These are phyloP conservation scores for Lasiosphaeria ovina DNA, from an alignment of 495 filamentous ascomycete species.

Conservation along the genomic window DNA sequence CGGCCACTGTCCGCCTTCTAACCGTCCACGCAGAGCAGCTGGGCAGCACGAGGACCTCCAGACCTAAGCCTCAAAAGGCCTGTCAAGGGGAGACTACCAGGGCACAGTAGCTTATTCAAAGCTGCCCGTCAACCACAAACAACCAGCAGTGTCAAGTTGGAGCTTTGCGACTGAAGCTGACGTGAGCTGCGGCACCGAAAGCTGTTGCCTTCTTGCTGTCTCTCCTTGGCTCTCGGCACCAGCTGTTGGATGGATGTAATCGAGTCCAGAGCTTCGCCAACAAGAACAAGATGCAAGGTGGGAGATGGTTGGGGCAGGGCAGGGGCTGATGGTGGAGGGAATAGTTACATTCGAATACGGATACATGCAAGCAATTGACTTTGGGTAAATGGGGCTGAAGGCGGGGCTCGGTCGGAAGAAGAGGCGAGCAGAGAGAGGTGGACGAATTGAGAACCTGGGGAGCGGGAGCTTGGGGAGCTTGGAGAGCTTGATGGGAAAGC, in stretches of 20 bases:
- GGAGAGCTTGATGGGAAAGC: neutral
- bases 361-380: neutral
- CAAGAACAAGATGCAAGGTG: neutral
- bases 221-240: constrained; percentile 1
- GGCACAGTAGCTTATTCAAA: constrained; percentile 10
- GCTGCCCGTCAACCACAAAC: constrained; percentile 12
- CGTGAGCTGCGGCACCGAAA: neutral
- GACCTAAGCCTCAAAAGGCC: no score
- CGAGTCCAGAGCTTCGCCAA: neutral
- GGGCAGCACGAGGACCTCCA: no score
- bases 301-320: neutral
- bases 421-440: neutral
- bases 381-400: neutral
- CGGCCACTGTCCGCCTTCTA: no score
- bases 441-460: neutral
- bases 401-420: neutral
- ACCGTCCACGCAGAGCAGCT: no score
- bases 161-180: neutral
- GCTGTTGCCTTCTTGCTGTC: neutral
- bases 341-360: no score
- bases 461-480: neutral
- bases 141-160: neutral
- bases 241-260: neutral
- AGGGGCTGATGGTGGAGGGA: neutral
- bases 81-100: neutral